Conservation (phyloP, 495 filamentous ascomycete species). For the Hypoxylon subgilvum region DNA sequence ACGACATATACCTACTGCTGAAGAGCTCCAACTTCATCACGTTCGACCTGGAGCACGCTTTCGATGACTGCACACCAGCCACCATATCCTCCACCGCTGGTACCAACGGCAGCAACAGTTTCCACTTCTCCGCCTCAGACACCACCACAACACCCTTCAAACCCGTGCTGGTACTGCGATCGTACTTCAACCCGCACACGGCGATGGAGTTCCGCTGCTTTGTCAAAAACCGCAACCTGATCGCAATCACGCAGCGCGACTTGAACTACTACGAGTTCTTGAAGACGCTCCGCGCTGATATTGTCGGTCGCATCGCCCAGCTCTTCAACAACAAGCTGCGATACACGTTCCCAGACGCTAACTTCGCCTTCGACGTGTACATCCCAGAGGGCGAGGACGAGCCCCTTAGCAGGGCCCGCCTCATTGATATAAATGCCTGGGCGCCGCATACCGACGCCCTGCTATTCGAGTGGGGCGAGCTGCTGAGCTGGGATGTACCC, state of each 20-base stretch:
- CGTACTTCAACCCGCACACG: constrained; percentile 85
- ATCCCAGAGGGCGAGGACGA: constrained; percentile 74
- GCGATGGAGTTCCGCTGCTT: constrained; percentile 95
- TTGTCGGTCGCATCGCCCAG: constrained; percentile 65
- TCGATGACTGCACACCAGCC: constrained; percentile 72
- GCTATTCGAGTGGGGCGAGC: constrained; percentile 88
- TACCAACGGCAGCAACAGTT: neutral
- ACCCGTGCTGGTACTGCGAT: constrained; percentile 74
- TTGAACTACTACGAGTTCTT: constrained; percentile 89
- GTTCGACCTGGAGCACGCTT: constrained; percentile 91
- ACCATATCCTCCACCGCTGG: constrained; percentile 12
- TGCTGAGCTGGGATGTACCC: constrained; percentile 72
- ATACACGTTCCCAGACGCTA: constrained; percentile 79
- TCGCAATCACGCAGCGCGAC: constrained; percentile 89
- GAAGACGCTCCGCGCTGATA: constrained; percentile 63
- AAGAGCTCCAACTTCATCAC: constrained; percentile 93
- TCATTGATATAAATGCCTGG: constrained; percentile 97
- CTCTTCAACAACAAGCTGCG: constrained; percentile 77
- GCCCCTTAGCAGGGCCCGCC: constrained; percentile 65
- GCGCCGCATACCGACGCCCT: constrained; percentile 86
- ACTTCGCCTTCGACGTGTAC: constrained; percentile 91
- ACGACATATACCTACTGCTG: constrained; percentile 90
- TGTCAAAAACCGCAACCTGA: constrained; percentile 75
- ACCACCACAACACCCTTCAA: constrained; percentile 63
- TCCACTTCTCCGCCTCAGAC: constrained; percentile 6